A percentile compares a stretch with the other conserved stretches of the same genome.
phyloP scores from a whole-genome alignment of 23 red algal genomes.

The Chondrus crispus region DNA sequence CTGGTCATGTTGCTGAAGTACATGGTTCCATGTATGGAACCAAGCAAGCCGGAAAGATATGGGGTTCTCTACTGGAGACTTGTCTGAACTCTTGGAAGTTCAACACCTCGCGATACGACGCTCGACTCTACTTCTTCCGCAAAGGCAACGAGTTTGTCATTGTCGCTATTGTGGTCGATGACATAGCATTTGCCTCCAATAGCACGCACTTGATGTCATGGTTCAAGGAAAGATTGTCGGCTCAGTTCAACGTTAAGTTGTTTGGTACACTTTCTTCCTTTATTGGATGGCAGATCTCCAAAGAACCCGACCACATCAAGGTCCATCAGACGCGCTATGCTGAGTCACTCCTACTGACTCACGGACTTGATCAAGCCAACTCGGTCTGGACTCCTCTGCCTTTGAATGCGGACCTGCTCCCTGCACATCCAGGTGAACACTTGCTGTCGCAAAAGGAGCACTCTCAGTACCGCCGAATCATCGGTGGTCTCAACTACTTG shows the following conservation, averaged over 20 bases:
- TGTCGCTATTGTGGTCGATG: neutral
- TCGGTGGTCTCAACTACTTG: constrained; percentile 2
- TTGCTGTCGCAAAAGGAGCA: too few relatives aligned
- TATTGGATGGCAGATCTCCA: neutral
- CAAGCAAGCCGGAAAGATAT: neutral
- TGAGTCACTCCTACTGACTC: too few relatives aligned
- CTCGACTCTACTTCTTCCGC: neutral
- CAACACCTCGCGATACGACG: neutral
- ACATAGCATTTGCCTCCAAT: neutral
- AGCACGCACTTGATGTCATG: neutral
- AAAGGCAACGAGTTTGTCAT: neutral
- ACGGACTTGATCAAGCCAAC: too few relatives aligned
- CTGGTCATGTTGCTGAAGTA: neutral
- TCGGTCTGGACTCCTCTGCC: too few relatives aligned
- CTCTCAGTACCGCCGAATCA: too few relatives aligned
- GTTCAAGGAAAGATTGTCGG: neutral
- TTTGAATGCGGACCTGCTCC: too few relatives aligned
- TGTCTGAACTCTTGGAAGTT: neutral
- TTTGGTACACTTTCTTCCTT: neutral
- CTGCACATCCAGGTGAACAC: too few relatives aligned
- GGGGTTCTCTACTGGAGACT: neutral
- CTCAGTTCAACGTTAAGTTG: neutral
- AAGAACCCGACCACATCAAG: too few relatives aligned
- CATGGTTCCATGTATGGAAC: neutral
- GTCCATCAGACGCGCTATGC: too few relatives aligned